A percentile compares a stretch with the other conserved stretches of the same genome.
These are phyloP conservation scores for Cyberlindnera samutprakarnensis DNA, from an alignment of 805 yeast species.

Conservation along the genomic window DNA sequence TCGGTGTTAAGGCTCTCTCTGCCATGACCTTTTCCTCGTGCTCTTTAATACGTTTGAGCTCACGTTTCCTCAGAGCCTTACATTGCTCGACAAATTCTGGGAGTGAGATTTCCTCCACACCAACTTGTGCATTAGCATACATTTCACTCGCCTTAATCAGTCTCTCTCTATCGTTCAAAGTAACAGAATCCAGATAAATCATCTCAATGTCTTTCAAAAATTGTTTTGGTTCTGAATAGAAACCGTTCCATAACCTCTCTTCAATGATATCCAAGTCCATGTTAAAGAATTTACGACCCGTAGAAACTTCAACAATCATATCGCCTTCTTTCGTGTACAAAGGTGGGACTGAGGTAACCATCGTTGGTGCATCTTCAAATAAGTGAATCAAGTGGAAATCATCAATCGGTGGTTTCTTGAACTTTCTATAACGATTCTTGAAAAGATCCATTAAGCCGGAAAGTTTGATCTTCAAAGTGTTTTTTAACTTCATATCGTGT, in stretches of 20 bases:
- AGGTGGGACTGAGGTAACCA: conserved; percentile 31
- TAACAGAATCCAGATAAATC: conserved; percentile 72
- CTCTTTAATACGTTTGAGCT: conserved; percentile 36
- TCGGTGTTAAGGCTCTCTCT: no score
- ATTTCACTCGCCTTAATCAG: conserved; percentile 80
- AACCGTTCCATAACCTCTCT: conserved; percentile 96
- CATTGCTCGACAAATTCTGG: conserved; percentile 74
- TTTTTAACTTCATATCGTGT: conserved; percentile 75
- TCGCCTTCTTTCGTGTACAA: conserved; percentile 49
- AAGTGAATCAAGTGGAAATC: conserved; percentile 66
- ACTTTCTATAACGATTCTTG: conserved; percentile 79
- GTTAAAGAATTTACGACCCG: conserved; percentile 68
- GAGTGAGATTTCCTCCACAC: conserved; percentile 77
- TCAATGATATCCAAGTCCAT: conserved; percentile 94
- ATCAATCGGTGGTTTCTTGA: conserved; percentile 85
- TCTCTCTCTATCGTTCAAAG: conserved; percentile 77
- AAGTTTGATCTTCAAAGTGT: conserved; percentile 75
- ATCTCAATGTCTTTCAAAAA: conserved; percentile 77
- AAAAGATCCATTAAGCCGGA: conserved; percentile 86
- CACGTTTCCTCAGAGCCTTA: conserved; percentile 62
- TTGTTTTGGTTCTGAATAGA: conserved; percentile 86
- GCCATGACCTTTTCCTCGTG: conserved; percentile 2
- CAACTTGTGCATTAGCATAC: conserved; percentile 94
- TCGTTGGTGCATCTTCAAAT: conserved; percentile 43
- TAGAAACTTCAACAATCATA: conserved; percentile 72